phyloP scores from a whole-genome alignment of 2,329 filamentous ascomycete species.

The Arthrobotrys musiformis region DNA sequence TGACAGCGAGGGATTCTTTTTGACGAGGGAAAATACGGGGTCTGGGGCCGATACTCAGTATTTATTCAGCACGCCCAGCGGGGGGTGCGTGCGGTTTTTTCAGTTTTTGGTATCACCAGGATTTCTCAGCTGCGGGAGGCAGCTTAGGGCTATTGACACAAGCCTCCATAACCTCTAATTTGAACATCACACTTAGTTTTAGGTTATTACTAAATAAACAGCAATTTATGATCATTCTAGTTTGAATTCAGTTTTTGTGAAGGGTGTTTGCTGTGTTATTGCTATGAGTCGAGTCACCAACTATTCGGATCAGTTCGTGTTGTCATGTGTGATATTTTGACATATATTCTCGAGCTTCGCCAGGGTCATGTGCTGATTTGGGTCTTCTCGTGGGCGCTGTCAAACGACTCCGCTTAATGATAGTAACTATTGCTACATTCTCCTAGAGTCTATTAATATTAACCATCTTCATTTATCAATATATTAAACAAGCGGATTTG shows the following conservation, averaged over 20 bases:
- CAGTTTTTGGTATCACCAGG: constrained; percentile 26
- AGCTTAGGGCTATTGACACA: constrained; percentile 16
- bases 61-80: background rate
- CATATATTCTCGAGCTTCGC: background rate
- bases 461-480: background rate
- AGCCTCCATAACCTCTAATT: background rate
- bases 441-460: background rate
- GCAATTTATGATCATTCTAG: background rate
- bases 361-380: constrained; percentile 11
- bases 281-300: constrained; percentile 25
- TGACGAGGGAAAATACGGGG: background rate
- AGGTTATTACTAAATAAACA: background rate
- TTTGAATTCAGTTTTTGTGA: background rate
- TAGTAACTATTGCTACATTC: background rate
- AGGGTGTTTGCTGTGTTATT: background rate
- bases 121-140: constrained; percentile 18
- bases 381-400: background rate
- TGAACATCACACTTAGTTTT: background rate
- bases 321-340: constrained; percentile 47
- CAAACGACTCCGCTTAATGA: constrained; percentile 9
- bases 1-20: background rate
- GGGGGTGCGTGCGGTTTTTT: background rate
- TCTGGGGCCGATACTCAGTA: background rate
- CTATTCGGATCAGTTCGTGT: constrained; percentile 41
- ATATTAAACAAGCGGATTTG: no score